phyloP scores from a whole-genome alignment of 805 yeast species.

The Candida ovalis region DNA sequence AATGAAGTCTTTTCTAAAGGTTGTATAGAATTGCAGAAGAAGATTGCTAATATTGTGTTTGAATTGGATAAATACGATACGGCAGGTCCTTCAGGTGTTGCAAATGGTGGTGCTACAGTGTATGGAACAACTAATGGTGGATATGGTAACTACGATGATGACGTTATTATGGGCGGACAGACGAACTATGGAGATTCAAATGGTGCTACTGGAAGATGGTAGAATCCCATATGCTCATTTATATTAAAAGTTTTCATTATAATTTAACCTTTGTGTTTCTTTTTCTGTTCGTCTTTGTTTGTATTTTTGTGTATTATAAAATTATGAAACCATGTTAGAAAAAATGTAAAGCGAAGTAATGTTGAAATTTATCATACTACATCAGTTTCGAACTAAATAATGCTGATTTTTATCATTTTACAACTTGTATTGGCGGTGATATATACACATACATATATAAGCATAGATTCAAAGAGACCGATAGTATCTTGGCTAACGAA shows the following conservation, averaged over 20 bases:
- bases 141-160: constrained; percentile 15
- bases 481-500: too few species aligned
- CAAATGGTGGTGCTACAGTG: constrained; percentile 30
- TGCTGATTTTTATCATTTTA: too few species aligned
- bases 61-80: constrained; percentile 49
- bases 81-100: constrained; percentile 4
- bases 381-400: too few species aligned
- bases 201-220: constrained; percentile 33
- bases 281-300: background rate
- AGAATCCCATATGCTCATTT: background rate
- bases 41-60: constrained; percentile 81
- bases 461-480: too few species aligned
- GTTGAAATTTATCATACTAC: too few species aligned
- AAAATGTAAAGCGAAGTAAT: background rate
- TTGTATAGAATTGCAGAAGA: constrained; percentile 79
- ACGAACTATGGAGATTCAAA: constrained; percentile 25
- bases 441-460: too few species aligned
- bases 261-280: background rate
- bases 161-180: constrained; percentile 19
- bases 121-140: constrained; percentile 22
- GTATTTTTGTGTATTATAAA: background rate
- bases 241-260: background rate
- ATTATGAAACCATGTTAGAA: background rate
- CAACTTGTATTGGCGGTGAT: too few species aligned
- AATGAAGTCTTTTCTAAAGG: constrained; percentile 87